A percentile compares a stretch with the other conserved stretches of the same genome.
These are phyloP conservation scores for Miamiensis avidus DNA, from an alignment of 169 alveolate species.

Conservation along the genomic window DNA sequence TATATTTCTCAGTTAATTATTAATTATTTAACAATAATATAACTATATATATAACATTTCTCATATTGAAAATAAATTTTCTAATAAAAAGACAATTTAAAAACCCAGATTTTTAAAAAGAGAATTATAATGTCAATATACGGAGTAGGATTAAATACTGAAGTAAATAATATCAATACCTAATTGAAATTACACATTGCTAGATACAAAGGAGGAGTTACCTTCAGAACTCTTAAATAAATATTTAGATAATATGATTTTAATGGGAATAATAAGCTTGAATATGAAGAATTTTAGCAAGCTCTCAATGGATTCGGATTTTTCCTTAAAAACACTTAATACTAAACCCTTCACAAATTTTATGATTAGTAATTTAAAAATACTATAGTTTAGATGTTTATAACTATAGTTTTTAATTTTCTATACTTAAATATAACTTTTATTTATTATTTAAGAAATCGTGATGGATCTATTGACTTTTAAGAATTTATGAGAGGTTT, in stretches of 20 bases:
- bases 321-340: conserved; percentile 2
- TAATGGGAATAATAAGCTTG: not conserved
- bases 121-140: conserved; percentile 25
- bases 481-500: not conserved
- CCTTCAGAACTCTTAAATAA: conserved; percentile 14
- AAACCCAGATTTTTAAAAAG: too few relatives aligned
- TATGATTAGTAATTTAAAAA: not conserved
- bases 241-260: conserved; percentile 3
- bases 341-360: conserved; percentile 3
- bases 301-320: conserved; percentile 16
- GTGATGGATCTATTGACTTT: not conserved
- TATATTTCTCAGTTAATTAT: too few relatives aligned
- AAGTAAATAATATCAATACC: conserved; percentile 9
- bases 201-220: conserved; percentile 20
- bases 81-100: too few relatives aligned
- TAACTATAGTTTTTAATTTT: too few relatives aligned
- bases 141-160: conserved; percentile 38
- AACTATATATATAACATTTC: too few relatives aligned
- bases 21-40: too few relatives aligned
- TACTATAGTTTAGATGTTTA: too few relatives aligned
- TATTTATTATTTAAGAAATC: not conserved
- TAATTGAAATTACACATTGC: conserved; percentile 19
- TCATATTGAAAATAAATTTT: too few relatives aligned
- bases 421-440: not conserved
- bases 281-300: not conserved